Conservation (phyloP, 2,329 filamentous ascomycete genomes). For the Lizonia empirigonia region DNA sequence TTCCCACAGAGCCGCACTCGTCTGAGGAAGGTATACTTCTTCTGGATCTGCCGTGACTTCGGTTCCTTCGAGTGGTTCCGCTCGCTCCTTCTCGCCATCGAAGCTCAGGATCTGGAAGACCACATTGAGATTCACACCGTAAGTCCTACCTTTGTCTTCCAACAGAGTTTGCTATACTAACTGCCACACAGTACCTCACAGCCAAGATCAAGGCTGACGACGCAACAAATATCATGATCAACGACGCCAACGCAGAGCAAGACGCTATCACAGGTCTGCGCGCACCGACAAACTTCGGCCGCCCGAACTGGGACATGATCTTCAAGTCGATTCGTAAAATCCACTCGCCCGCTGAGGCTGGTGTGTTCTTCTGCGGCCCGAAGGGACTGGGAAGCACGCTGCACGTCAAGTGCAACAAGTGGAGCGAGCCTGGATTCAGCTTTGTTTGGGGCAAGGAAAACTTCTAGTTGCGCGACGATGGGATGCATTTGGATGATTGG, state of each 20-base stretch:
- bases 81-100: conserved; percentile 80
- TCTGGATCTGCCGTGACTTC: conserved; percentile 90
- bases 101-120: conserved; percentile 82
- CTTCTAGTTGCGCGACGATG: conserved; percentile 54
- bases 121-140: conserved; percentile 84
- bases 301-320: conserved; percentile 90
- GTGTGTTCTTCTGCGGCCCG: conserved; percentile 77
- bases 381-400: conserved; percentile 77
- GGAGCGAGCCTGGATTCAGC: conserved; percentile 76
- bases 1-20: conserved; percentile 80
- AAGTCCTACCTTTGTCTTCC: conserved; percentile 27
- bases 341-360: conserved; percentile 50
- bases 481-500: neutral
- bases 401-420: conserved; percentile 87
- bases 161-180: conserved; percentile 17
- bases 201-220: conserved; percentile 86
- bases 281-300: conserved; percentile 82
- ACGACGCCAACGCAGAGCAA: conserved; percentile 82
- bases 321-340: conserved; percentile 83
- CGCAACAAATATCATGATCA: conserved; percentile 91
- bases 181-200: conserved; percentile 67
- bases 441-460: conserved; percentile 74
- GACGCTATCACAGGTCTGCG: conserved; percentile 83
- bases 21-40: conserved; percentile 86
- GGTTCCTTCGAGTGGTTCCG: conserved; percentile 91